Base-by-base conservation (phyloP, 2,329 filamentous ascomycete genomes). In the Thielaviopsis musarum region DNA sequence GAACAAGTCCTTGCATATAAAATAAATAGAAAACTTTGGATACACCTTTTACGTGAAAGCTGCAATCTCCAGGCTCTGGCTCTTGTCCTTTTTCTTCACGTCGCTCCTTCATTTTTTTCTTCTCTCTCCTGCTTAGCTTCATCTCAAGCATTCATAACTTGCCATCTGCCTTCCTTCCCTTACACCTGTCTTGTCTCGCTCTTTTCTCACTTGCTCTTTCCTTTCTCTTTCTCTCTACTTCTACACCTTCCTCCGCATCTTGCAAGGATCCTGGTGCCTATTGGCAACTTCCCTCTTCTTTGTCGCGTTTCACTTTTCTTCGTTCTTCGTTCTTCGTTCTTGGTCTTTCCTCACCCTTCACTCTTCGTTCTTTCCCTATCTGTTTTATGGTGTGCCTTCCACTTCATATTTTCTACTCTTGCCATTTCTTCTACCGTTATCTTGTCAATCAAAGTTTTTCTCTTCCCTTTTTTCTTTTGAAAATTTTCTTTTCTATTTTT, bases 271-370 rank as follows among this genome's bases (percentile, higher is more conserved):
- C 30, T 34, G 30, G 30, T 34, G 30, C 30, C 30, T 34, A 34
- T 34, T 34, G 30, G 30, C 30, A 7, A 34, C 30, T 34, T 34
- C 30, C 30, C 30, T 34, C 30, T 34, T 38, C 54, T 34, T 48
- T 56, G 54, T 38, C 54, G 54, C 54, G 54, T 56, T 56, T 56
- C 54, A 56, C 24, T 38, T 56, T 56, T 56, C 45, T 45, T n/a
- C 30, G 9, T 19, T 38, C 54, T 55, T 55, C 53, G 28, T 55
- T 34, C 38, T 56, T 56, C n/a, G 53, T 22, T 26, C 24, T 55
- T 38, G 45, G 45, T 38, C 54, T 56, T 56, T 56, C 19, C 15
- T 54, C 13, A 10, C n/a, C 38, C 52, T 9, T 38, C 24, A 28
- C 52, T 28, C n/a, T 19, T 15, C 19, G 15, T 13, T 30, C 30